Evolutionary conservation across 169 alveolate genomes (phyloP).

Genomic region (Cyclospora cayetanensis): DNA sequence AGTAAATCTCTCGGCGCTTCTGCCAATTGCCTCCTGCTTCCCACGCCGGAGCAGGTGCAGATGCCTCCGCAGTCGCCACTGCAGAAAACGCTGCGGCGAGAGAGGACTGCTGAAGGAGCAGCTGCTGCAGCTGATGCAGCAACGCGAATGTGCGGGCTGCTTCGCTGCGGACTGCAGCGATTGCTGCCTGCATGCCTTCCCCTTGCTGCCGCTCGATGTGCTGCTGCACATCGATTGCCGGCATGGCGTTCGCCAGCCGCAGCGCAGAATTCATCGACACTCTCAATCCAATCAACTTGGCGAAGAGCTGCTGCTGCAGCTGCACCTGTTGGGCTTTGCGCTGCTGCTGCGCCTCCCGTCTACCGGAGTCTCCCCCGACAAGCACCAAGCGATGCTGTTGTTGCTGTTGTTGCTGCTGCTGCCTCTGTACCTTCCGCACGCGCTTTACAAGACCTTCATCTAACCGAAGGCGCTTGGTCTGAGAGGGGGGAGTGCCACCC

Average conservation of each 20-base stretch:
- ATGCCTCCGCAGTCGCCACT: neutral
- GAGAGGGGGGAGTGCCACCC: too few species aligned
- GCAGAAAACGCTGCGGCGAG: constrained; percentile 30
- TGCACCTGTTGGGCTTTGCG: constrained; percentile 43
- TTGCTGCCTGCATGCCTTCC: constrained; percentile 6
- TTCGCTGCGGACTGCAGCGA: neutral
- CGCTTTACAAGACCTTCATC: neutral
- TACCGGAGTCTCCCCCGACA: neutral
- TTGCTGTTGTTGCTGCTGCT: constrained; percentile 6
- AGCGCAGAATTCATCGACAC: neutral
- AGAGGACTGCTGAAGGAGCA: constrained; percentile 26
- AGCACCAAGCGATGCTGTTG: neutral
- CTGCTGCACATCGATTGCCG: constrained; percentile 17
- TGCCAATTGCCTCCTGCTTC: constrained; percentile 64
- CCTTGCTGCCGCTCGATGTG: constrained; percentile 31
- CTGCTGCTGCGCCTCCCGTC: neutral
- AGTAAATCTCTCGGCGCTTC: neutral
- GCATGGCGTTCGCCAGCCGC: constrained; percentile 13
- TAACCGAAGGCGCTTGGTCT: neutral
- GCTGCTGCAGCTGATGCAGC: constrained; percentile 61
- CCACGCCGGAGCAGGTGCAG: constrained; percentile 28
- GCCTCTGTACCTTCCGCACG: constrained; percentile 11
- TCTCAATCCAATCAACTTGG: constrained; percentile 46
- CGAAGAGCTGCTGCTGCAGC: constrained; percentile 17
- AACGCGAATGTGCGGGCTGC: constrained; percentile 55